Evolutionary conservation across 179 eudicot species (phyloP).

Genomic region (Kewa caespitosa): DNA sequence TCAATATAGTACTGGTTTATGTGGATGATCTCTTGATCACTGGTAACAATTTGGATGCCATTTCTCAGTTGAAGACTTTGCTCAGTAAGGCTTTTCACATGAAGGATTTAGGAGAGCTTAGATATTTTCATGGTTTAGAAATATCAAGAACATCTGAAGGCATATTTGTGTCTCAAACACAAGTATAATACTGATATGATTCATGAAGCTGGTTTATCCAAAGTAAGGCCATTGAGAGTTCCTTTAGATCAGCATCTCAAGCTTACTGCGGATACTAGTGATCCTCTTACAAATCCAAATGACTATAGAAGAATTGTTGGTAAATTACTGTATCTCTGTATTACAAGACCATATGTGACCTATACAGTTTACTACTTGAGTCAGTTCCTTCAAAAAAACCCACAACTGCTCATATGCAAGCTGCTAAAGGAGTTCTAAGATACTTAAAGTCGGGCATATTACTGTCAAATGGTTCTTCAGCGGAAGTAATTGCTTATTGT

Average conservation of each 20-base stretch:
- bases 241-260: not conserved
- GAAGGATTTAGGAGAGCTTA: not conserved
- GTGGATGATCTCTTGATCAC: not conserved
- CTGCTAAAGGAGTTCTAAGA: not conserved
- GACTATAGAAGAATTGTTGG: not conserved
- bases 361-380: not conserved
- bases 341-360: not conserved
- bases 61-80: not conserved
- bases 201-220: too few relatives aligned
- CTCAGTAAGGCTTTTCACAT: not conserved
- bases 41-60: not conserved
- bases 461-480: not conserved
- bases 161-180: not conserved
- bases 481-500: not conserved
- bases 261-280: not conserved
- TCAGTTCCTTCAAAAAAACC: not conserved
- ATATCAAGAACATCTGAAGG: not conserved
- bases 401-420: not conserved
- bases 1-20: not conserved
- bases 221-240: too few relatives aligned
- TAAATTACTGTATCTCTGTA: not conserved
- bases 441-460: not conserved
- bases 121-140: not conserved
- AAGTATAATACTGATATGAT: not conserved
- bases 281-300: too few relatives aligned